Evolutionary conservation across 768 basidiomycete species (phyloP), one percentile per base, ranked within the genome.

Genomic region (Hygrophoropsis aurantiaca): DNA sequence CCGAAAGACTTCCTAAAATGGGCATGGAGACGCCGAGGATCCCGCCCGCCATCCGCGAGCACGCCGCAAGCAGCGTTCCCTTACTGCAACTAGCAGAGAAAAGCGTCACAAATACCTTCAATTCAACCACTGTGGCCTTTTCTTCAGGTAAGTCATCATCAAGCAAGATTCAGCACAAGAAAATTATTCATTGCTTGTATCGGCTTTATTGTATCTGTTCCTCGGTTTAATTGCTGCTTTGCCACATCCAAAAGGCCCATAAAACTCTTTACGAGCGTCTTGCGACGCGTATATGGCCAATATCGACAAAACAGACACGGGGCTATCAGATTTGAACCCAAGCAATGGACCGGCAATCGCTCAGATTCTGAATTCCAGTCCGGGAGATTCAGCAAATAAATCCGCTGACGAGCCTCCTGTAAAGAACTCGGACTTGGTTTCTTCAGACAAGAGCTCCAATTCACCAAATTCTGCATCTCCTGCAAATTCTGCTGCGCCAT

Each of bases 281-380:
- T 67, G 52, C 67, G 78, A 84, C 85, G 85, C 84, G 87, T 86
- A 73, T 81, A 89, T 89, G 87, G 86, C 85, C 65, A 73, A 80
- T 74, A 76, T 68, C 70, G 81, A 79, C 66, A 69, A 70, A 60
- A 64, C 71, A 67, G 58, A 65, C 53, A 67, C 67, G 62, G 68
- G 67, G 69, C 66, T 67, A 66, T 60, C 72, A 60, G 76, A 77
- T 61, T 66, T 68, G 62, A 72, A 46, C 15, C 61, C 27, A 30
- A 30, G 27, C 27, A 30, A 64, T 59, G 61, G 26, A 26, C 52
- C 40, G 20, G 44, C 41, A 38, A 27, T 42, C 27, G 42, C 36
- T 49, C 49, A 46, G 24, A 48, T 21, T 33, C 11, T 44, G 40
- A 42, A 41, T 44, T 30, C 13, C 7, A 45, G 45, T 16, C 38